phyloP scores from a whole-genome alignment of 1,284 basidiomycete genomes.

The Neolentinus lepideus region DNA sequence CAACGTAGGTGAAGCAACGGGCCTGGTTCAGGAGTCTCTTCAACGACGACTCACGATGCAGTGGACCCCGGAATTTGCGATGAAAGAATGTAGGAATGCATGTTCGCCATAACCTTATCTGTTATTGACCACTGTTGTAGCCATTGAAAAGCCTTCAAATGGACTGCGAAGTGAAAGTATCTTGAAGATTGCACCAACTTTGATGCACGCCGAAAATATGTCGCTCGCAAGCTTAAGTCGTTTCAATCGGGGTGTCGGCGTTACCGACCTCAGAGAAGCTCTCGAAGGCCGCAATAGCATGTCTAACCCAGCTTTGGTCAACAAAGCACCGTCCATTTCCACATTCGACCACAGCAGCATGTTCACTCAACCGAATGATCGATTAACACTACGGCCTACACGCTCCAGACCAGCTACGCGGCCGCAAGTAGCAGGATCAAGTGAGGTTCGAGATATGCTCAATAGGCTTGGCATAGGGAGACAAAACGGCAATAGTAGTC shows the following conservation, averaged over 20 bases:
- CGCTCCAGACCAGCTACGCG: conserved; percentile 51
- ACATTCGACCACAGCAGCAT: conserved; percentile 63
- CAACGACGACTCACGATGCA: conserved; percentile 41
- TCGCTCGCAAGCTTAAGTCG: conserved; percentile 76
- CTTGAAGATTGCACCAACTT: conserved; percentile 70
- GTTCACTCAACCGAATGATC: conserved; percentile 38
- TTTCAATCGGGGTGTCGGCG: conserved; percentile 72
- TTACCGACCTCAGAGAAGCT: conserved; percentile 80
- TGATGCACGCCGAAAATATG: conserved; percentile 86
- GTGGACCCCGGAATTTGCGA: conserved; percentile 75
- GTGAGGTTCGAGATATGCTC: conserved; percentile 73
- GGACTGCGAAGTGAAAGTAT: conserved; percentile 57
- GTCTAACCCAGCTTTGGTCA: conserved; percentile 63
- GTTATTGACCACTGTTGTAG: conserved; percentile 22
- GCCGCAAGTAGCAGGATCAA: conserved; percentile 41
- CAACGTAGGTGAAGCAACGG: conserved; percentile 34
- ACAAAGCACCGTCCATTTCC: conserved; percentile 59
- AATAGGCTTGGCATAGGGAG: conserved; percentile 73
- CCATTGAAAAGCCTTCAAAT: conserved; percentile 51
- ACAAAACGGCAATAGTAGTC: conserved; percentile 44
- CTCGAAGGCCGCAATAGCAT: conserved; percentile 74
- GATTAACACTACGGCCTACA: conserved; percentile 31
- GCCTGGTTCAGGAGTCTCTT: conserved; percentile 51
- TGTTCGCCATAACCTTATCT: neutral
- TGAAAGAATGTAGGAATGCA: conserved; percentile 61